A percentile compares a stretch with the other conserved stretches of the same genome.
These are phyloP conservation scores for Chionographis japonica DNA, from an alignment of 106 monocot genomes.

Conservation along the genomic window DNA sequence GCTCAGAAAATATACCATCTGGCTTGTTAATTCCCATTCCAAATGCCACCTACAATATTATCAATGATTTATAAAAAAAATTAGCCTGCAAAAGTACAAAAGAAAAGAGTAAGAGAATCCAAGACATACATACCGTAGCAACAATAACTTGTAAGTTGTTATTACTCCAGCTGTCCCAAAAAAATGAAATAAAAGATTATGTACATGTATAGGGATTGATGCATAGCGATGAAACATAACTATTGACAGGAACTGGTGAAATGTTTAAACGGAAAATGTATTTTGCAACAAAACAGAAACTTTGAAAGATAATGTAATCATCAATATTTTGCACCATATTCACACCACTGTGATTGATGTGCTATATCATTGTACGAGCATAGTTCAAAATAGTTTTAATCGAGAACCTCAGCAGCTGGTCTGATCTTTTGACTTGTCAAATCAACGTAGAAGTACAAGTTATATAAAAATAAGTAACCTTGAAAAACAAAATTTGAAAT, in stretches of 20 bases:
- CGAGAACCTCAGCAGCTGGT: no score
- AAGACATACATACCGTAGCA: constrained; percentile 70
- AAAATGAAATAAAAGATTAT: neutral
- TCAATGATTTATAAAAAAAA: constrained; percentile 10
- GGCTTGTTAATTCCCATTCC: constrained; percentile 99
- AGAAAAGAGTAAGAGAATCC: neutral
- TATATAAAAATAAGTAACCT: no score
- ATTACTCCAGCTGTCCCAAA: constrained; percentile 79
- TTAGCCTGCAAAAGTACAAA: neutral
- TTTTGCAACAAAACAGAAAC: no score
- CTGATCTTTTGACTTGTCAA: no score
- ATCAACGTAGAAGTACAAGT: no score
- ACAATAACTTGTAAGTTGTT: constrained; percentile 95
- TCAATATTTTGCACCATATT: no score
- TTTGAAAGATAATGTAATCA: no score
- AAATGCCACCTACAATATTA: constrained; percentile 80
- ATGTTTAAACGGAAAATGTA: no score
- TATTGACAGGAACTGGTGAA: neutral
- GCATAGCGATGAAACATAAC: neutral
- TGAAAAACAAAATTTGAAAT: no score
- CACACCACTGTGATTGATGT: no score
- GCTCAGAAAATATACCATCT: constrained; percentile 54
- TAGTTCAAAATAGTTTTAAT: no score
- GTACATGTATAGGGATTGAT: neutral
- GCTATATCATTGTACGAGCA: no score